Evolutionary conservation across 768 basidiomycete genomes (phyloP), one percentile per base, ranked within the genome.

Genomic region (Suillus tomentosus): DNA sequence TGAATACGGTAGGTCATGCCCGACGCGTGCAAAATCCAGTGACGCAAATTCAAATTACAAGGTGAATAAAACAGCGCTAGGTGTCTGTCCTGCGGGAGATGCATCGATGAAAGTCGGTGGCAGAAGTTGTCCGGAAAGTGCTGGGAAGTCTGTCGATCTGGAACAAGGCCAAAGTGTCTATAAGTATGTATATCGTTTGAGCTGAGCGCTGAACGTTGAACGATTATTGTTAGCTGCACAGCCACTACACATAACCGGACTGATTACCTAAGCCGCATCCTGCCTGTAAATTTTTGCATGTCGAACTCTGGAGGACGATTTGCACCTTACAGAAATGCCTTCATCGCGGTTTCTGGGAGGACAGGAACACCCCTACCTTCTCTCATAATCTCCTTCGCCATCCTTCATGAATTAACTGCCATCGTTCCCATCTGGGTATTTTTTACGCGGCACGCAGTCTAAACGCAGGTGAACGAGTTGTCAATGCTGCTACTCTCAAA

Each of bases 391-490:
- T 93, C 94, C 0, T 96, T 97, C 67, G 87, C 85, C 6, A 77
- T 95, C 61, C 80, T 97, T 3, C 95, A 97, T 71, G 95, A 97
- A 72, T 67, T 93, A 13, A 95, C 94, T 0, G 94, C 95, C 0
- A 71, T 95, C 59, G 80, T 87, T 0, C 93, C 95, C 3, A 81
- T 95, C 36, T 89, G 5, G 84, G 86, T 42, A 72, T 92, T 45
- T 96, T 94, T 74, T 93, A 86, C 71, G 79, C 81, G 0, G 86
- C 92, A 10, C 80, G 89, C 40, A 73, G 83, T 5, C 68, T 92
- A 1, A 91, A 90, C 3, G 73, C 92, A 27, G 95, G 95, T 0
- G 87, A 90, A 61, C 78, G 75, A 45, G 74, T 93, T 63, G 85
- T 94, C 34, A 72, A 76, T 24, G 72, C 76, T 27, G 70, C 86